These are phyloP conservation scores for Davidsoniella neocaledoniae DNA, from an alignment of 2,329 filamentous ascomycete species.

Conservation along the genomic window DNA sequence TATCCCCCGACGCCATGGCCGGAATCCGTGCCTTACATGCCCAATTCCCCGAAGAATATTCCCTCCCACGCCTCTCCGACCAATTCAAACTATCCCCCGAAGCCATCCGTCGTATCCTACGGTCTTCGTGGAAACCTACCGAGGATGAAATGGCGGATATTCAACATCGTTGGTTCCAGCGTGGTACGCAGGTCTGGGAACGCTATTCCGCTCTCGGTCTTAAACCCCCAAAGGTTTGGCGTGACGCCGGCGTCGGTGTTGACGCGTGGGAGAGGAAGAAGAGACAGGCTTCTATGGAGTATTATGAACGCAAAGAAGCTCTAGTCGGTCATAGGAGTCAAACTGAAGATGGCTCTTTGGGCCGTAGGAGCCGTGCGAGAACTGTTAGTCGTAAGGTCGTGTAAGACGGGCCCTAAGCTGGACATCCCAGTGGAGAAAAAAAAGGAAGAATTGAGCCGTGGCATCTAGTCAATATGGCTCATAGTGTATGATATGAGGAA, in stretches of 20 bases:
- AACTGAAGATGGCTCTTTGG: neutral
- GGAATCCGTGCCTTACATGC: slow-evolving; percentile 71
- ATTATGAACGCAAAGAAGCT: no score
- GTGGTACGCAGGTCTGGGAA: slow-evolving; percentile 43
- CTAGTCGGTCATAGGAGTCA: neutral
- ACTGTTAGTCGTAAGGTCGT: slow-evolving; percentile 8
- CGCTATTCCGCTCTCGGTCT: slow-evolving; percentile 41
- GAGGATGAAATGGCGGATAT: slow-evolving; percentile 38
- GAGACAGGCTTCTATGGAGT: neutral
- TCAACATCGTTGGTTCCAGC: slow-evolving; percentile 42
- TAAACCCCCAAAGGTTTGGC: slow-evolving; percentile 46
- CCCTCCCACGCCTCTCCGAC: slow-evolving; percentile 52
- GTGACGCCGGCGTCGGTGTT: slow-evolving; percentile 30
- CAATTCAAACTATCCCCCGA: slow-evolving; percentile 81
- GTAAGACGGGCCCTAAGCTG: neutral
- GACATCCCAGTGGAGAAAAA: neutral
- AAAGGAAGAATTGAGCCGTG: neutral
- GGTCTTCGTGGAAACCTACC: slow-evolving; percentile 53
- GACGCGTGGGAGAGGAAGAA: slow-evolving; percentile 5
- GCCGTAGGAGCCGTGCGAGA: neutral
- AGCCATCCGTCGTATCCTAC: slow-evolving; percentile 72
- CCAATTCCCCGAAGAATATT: slow-evolving; percentile 62
- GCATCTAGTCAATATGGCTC: no score
- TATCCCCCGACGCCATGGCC: slow-evolving; percentile 84
- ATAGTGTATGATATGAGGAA: no score